A percentile compares a stretch with the other conserved stretches of the same genome.
Conservation (phyloP, 164 flowering plant species). For the Aristolochia fimbriata region DNA sequence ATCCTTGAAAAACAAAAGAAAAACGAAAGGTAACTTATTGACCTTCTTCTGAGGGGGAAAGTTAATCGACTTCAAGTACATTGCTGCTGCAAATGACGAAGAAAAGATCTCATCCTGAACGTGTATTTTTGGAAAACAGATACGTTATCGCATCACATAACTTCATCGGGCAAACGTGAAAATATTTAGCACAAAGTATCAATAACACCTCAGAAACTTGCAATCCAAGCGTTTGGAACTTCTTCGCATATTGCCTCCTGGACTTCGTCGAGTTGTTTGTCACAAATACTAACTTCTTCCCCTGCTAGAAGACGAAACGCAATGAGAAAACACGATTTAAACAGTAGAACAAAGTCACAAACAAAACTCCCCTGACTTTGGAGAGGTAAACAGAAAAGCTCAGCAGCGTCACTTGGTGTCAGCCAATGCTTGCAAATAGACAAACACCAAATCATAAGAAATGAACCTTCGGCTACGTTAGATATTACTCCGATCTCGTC, state of each 20-base stretch:
- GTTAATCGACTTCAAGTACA: conserved; percentile 66
- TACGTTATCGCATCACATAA: background rate
- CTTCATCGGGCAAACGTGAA: too few relatives aligned
- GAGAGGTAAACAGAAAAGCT: too few relatives aligned
- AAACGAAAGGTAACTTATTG: background rate
- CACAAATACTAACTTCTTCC: conserved; percentile 80
- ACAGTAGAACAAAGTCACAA: too few relatives aligned
- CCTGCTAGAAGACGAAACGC: conserved; percentile 26
- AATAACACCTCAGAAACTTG: background rate
- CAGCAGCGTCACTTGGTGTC: too few relatives aligned
- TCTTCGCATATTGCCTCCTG: conserved; percentile 59
- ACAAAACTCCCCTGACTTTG: too few relatives aligned
- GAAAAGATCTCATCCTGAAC: conserved; percentile 87
- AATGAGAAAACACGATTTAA: background rate
- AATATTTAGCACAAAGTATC: background rate
- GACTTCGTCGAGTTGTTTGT: conserved; percentile 87
- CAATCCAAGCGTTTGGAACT: conserved; percentile 65
- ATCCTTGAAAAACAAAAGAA: background rate
- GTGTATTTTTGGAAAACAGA: background rate
- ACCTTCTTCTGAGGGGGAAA: conserved; percentile 87
- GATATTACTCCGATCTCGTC: too few relatives aligned
- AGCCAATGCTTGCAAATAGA: too few relatives aligned
- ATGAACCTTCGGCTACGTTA: too few relatives aligned
- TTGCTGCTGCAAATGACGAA: conserved; percentile 96
- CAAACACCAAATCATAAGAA: too few relatives aligned